Percentiles rank a stretch among this genome's conserved stretches.
Conservation (phyloP, 1,284 basidiomycete species). For the Rhodotorula glutinis region DNA sequence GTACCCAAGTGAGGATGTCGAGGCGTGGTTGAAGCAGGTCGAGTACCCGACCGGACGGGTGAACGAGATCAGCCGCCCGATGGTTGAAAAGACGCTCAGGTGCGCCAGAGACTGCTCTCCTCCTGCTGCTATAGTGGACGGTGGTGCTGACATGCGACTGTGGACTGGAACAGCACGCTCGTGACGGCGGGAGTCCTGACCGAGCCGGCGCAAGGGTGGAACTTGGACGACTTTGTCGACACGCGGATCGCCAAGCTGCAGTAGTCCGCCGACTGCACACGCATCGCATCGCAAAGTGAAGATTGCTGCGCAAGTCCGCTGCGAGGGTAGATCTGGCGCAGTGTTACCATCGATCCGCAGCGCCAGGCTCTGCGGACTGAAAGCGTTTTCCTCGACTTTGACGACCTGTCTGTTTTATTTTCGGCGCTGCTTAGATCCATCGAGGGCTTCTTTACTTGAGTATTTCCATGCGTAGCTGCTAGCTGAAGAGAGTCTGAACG, state of each 20-base stretch:
- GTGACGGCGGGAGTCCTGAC: conserved; percentile 72
- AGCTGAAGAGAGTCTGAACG: too few relatives aligned
- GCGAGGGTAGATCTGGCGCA: too few relatives aligned
- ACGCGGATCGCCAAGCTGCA: conserved; percentile 54
- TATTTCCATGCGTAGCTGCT: too few relatives aligned
- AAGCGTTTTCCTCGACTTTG: too few relatives aligned
- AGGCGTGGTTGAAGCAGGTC: conserved; percentile 52
- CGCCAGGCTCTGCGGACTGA: too few relatives aligned
- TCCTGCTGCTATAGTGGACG: neutral
- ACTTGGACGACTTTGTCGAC: conserved; percentile 62
- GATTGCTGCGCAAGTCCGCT: too few relatives aligned
- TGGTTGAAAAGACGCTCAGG: conserved; percentile 37
- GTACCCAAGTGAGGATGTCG: conserved; percentile 73
- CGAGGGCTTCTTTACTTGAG: too few relatives aligned
- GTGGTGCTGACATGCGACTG: neutral
- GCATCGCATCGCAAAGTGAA: too few relatives aligned
- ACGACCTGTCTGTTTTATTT: too few relatives aligned
- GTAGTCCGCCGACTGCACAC: neutral
- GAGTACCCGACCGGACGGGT: conserved; percentile 39
- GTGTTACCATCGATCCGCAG: too few relatives aligned
- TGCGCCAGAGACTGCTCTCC: neutral
- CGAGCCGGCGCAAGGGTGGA: conserved; percentile 59
- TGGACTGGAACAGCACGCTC: conserved; percentile 56
- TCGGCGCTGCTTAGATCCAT: too few relatives aligned
- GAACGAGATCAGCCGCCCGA: conserved; percentile 53